Evolutionary conservation across 495 filamentous ascomycete genomes (phyloP).

Genomic region (Penicillium cataractarum): DNA sequence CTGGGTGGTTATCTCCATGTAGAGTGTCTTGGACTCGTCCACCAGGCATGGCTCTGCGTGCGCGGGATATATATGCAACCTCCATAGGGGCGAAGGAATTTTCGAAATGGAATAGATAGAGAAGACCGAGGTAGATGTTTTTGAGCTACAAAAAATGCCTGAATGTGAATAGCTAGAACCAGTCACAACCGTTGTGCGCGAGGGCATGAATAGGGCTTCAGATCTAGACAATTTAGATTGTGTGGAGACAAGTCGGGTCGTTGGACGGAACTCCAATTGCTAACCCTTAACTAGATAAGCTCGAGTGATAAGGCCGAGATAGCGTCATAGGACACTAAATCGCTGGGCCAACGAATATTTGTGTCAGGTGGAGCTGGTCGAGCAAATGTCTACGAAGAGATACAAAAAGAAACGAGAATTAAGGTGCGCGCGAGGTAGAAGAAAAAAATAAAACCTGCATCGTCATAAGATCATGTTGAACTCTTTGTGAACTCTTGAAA

Average conservation of each 20-base stretch:
- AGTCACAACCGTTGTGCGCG: neutral
- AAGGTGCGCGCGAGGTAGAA: conserved; percentile 8
- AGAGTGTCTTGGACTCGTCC: neutral
- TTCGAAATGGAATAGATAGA: neutral
- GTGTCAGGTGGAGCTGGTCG: no score
- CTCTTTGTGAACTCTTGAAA: conserved; percentile 34
- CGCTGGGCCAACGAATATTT: neutral
- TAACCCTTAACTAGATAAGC: neutral
- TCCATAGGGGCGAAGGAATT: no score
- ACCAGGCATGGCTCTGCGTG: no score
- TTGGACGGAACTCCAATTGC: neutral
- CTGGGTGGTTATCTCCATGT: no score
- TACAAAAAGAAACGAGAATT: neutral
- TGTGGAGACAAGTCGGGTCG: neutral
- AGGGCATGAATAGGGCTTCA: neutral
- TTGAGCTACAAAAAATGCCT: neutral
- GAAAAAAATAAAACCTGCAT: conserved; percentile 25
- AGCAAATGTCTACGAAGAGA: neutral
- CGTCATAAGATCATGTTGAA: conserved; percentile 45
- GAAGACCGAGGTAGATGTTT: neutral
- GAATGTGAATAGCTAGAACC: neutral
- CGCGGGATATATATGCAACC: no score
- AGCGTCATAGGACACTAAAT: neutral
- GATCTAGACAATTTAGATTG: neutral
- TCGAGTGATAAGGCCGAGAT: neutral